Evolutionary conservation across 345 rosid species (phyloP).

Genomic region (Raphanus raphanistrum): DNA sequence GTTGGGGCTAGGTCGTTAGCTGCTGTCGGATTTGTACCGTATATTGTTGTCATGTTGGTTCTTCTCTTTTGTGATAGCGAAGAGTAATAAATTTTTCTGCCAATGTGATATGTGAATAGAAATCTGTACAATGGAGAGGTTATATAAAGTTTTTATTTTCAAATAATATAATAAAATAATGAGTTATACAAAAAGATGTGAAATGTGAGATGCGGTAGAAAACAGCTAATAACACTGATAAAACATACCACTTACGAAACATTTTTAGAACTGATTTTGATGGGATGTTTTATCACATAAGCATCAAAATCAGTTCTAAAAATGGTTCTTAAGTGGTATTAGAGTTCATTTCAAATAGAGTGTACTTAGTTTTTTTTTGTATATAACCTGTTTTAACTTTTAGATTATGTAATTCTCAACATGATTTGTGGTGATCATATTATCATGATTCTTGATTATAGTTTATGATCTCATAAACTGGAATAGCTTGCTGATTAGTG

Average conservation of each 20-base stretch:
- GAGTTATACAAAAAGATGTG: not conserved
- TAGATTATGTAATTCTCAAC: not conserved
- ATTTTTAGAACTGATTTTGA: not conserved
- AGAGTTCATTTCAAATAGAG: not conserved
- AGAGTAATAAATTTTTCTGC: constrained; percentile 1
- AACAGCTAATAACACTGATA: not conserved
- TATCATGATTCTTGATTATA: not conserved
- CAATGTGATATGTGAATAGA: constrained; percentile 5
- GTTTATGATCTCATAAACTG: not conserved
- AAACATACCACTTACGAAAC: not conserved
- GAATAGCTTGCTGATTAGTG: not conserved
- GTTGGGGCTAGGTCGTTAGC: constrained; percentile 47
- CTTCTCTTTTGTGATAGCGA: not conserved
- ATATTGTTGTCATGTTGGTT: constrained; percentile 58
- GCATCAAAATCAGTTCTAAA: no score
- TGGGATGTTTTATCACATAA: not conserved
- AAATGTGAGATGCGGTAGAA: not conserved
- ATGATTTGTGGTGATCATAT: not conserved
- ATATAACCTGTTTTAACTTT: not conserved
- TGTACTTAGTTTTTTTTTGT: not conserved
- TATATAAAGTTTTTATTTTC: constrained; percentile 20
- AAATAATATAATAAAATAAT: not conserved
- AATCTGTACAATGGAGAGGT: not conserved
- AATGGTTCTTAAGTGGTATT: not conserved
- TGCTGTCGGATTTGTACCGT: constrained; percentile 79